Evolutionary conservation across 306 rosid genomes (phyloP).

Genomic region (Quercus suber): DNA sequence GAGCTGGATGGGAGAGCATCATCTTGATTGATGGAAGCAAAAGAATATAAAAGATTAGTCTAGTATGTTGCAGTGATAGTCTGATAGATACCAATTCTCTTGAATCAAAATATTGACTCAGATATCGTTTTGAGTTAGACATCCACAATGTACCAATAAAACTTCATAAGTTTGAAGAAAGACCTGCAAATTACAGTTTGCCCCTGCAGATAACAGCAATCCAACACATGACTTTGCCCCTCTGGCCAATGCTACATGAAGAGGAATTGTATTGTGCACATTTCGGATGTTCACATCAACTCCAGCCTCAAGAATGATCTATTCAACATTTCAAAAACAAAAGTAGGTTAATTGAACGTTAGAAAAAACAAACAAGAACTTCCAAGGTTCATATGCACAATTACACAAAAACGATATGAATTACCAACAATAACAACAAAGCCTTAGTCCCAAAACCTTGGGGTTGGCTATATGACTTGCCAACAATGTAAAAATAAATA

Average conservation of each 20-base stretch:
- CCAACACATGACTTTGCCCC: slow-evolving; percentile 94
- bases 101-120: not conserved
- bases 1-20: not conserved
- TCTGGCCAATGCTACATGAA: slow-evolving; percentile 94
- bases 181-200: slow-evolving; percentile 93
- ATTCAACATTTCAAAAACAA: slow-evolving; percentile 28
- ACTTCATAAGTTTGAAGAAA: slow-evolving; percentile 18
- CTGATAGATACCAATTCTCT: not conserved
- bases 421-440: slow-evolving; percentile 1
- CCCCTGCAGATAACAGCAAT: slow-evolving; percentile 87
- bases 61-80: not conserved
- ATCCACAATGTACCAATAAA: slow-evolving; percentile 4
- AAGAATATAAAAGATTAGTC: not conserved
- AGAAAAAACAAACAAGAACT: not conserved
- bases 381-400: not conserved
- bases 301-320: slow-evolving; percentile 92
- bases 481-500: not conserved
- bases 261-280: slow-evolving; percentile 91
- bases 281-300: slow-evolving; percentile 89
- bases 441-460: no score
- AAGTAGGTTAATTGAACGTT: not conserved
- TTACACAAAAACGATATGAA: not conserved
- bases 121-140: not conserved
- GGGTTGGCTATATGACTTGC: slow-evolving; percentile 3
- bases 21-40: not conserved